These are phyloP conservation scores for Hura crepitans DNA, from an alignment of 441 rosid genomes.

Conservation along the genomic window DNA sequence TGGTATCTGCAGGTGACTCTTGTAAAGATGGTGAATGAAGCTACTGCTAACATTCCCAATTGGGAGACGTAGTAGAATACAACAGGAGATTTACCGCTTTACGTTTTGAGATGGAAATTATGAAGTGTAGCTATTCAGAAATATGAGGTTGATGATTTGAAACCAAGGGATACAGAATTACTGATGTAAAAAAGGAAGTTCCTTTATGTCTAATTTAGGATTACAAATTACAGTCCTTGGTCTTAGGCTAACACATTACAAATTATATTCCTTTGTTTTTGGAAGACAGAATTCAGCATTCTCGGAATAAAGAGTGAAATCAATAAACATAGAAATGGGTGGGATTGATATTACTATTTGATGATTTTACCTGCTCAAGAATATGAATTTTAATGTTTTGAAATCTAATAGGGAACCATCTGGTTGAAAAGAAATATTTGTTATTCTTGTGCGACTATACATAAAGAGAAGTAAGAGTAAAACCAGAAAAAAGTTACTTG, in stretches of 20 bases:
- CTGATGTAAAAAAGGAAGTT: conserved; percentile 4
- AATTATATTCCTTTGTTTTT: neutral
- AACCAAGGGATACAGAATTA: neutral
- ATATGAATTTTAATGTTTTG: neutral
- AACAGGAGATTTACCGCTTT: neutral
- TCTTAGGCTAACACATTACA: neutral
- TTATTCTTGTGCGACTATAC: no score
- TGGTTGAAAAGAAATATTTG: no score
- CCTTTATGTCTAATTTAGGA: neutral
- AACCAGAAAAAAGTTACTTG: no score
- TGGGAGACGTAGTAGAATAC: conserved; percentile 40
- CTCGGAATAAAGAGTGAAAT: neutral
- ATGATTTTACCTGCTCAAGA: neutral
- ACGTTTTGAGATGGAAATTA: conserved; percentile 8
- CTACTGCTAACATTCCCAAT: conserved; percentile 53
- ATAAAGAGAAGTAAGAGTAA: no score
- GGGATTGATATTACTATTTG: neutral
- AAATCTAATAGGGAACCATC: no score
- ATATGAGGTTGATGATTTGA: conserved; percentile 14
- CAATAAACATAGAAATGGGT: neutral
- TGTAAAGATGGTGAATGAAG: conserved; percentile 61
- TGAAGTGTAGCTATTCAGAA: neutral
- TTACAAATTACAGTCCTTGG: neutral
- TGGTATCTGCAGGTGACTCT: conserved; percentile 42
- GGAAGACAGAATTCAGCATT: neutral